Percentiles rank a stretch among this genome's conserved stretches.
phyloP scores from a whole-genome alignment of 768 basidiomycete species.

The Panus rudis region DNA sequence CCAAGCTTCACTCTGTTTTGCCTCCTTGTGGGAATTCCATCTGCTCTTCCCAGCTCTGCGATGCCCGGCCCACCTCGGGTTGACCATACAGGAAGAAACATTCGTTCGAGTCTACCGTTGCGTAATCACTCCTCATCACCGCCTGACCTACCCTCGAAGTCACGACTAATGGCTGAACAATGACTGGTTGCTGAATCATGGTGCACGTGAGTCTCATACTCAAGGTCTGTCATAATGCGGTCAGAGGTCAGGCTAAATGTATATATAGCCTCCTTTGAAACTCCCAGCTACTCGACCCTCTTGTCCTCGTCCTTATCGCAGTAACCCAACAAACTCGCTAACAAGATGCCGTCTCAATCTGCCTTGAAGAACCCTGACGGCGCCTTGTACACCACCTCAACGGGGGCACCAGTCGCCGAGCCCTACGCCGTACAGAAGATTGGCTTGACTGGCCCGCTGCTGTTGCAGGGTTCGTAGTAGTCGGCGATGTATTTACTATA shows the following conservation, averaged over 20 bases:
- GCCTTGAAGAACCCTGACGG: conserved; percentile 47
- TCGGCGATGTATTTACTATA: conserved; percentile 2
- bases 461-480: conserved; percentile 65
- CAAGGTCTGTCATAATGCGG: neutral
- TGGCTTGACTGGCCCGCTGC: conserved; percentile 71
- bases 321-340: neutral
- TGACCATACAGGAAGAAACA: too few species aligned
- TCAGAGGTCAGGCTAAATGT: neutral
- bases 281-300: neutral
- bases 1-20: too few species aligned
- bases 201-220: neutral
- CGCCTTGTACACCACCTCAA: conserved; percentile 78
- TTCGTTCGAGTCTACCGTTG: too few species aligned
- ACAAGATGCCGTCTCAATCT: conserved; percentile 57
- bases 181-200: neutral
- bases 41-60: too few species aligned
- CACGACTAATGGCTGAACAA: neutral
- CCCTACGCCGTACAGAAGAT: conserved; percentile 78
- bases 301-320: neutral
- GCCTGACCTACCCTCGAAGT: too few species aligned
- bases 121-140: too few species aligned
- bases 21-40: too few species aligned
- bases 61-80: too few species aligned
- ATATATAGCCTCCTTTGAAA: neutral
- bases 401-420: conserved; percentile 66